A percentile compares a stretch with the other conserved stretches of the same genome.
Conservation (phyloP, 2,329 filamentous ascomycete genomes). For the Leptographium radiaticola region DNA sequence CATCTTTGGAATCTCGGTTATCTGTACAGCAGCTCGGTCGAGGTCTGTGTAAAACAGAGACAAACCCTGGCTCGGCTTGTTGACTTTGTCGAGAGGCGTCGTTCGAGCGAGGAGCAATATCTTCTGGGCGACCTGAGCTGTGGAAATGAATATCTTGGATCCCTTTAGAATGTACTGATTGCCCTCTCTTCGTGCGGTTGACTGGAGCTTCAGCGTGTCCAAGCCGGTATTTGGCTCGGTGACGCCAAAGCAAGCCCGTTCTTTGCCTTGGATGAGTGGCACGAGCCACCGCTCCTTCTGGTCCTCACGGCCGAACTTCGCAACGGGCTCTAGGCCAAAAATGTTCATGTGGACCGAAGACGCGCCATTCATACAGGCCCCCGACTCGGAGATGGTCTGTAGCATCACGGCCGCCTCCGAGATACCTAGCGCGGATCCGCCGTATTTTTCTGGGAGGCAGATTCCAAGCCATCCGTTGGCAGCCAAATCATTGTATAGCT, state of each 20-base stretch:
- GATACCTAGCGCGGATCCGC: conserved; percentile 63
- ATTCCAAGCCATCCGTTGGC: conserved; percentile 73
- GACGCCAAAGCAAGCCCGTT: conserved; percentile 67
- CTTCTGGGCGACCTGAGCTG: conserved; percentile 65
- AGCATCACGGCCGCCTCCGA: conserved; percentile 80
- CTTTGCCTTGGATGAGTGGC: conserved; percentile 57
- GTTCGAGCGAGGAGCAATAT: conserved; percentile 76
- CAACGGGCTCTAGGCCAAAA: conserved; percentile 62
- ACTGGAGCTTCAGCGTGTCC: conserved; percentile 60
- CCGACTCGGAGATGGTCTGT: conserved; percentile 61
- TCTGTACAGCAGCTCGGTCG: conserved; percentile 46
- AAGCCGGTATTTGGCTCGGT: conserved; percentile 74
- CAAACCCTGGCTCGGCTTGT: conserved; percentile 36
- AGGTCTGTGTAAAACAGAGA: conserved; percentile 73
- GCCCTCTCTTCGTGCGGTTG: conserved; percentile 40
- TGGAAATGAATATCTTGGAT: conserved; percentile 84
- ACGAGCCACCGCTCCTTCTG: conserved; percentile 54
- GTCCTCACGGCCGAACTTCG: conserved; percentile 54
- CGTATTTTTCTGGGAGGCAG: conserved; percentile 59
- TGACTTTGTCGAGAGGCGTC: conserved; percentile 25
- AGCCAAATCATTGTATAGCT: conserved; percentile 60
- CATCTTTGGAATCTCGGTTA: conserved; percentile 73
- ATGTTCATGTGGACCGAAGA: conserved; percentile 53
- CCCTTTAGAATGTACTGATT: conserved; percentile 52
- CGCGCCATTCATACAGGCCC: conserved; percentile 63